A percentile compares a stretch with the other conserved stretches of the same genome.
These are phyloP conservation scores for Oenanthe sinensis DNA, from an alignment of 129 eudicot species.

Conservation along the genomic window DNA sequence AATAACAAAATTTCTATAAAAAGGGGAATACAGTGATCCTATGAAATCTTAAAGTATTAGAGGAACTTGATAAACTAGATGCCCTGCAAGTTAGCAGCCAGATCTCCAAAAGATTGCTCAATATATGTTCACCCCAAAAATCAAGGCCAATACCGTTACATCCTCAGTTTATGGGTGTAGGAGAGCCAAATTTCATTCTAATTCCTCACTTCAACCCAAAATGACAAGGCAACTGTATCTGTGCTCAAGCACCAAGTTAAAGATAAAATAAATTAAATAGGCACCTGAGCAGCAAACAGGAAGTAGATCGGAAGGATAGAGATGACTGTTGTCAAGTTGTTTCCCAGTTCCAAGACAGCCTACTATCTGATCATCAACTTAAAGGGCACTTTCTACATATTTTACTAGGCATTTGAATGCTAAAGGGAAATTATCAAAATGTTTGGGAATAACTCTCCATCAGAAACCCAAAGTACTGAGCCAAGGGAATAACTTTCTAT, in stretches of 20 bases:
- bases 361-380: conserved; percentile 12
- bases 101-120: conserved; percentile 27
- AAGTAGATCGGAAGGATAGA: conserved; percentile 3
- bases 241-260: conserved; percentile 18
- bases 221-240: conserved; percentile 17
- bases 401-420: conserved; percentile 18
- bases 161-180: conserved; percentile 30
- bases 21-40: conserved; percentile 20
- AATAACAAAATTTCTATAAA: conserved; percentile 11
- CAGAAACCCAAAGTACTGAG: conserved; percentile 21
- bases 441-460: conserved; percentile 21
- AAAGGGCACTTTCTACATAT: conserved; percentile 20
- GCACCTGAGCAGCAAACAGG: conserved; percentile 24
- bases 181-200: conserved; percentile 48
- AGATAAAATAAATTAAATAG: conserved; percentile 31
- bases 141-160: conserved; percentile 29
- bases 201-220: conserved; percentile 63
- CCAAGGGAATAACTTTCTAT: conserved; percentile 23
- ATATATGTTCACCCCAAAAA: conserved; percentile 36
- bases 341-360: conserved; percentile 16
- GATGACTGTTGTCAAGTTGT: not conserved
- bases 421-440: conserved; percentile 16
- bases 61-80: conserved; percentile 24
- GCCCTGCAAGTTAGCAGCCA: conserved; percentile 39
- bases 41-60: conserved; percentile 17